A percentile compares a stretch with the other conserved stretches of the same genome.
Evolutionary conservation across 352 stramenopile genomes (phyloP).

Genomic region (Blastocystis sp.): DNA sequence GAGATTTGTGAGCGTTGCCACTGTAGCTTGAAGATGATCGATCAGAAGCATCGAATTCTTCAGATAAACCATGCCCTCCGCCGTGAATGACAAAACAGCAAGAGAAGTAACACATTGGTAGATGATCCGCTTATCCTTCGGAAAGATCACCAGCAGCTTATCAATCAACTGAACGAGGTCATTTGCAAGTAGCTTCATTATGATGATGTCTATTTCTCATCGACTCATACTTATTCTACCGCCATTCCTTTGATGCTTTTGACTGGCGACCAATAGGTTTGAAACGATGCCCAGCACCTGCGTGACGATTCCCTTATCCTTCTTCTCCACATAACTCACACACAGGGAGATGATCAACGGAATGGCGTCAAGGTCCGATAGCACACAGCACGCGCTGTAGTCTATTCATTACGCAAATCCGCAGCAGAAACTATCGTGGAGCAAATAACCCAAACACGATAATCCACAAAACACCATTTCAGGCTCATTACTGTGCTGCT

Average conservation of each 20-base stretch:
- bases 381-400: not conserved
- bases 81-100: conserved; percentile 17
- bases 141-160: conserved; percentile 63
- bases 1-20: not conserved
- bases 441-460: conserved; percentile 22
- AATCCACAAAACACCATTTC: conserved; percentile 49
- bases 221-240: not conserved
- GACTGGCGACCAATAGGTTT: not conserved
- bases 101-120: conserved; percentile 56
- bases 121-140: conserved; percentile 16
- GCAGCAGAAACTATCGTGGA: not conserved
- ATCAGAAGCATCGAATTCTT: conserved; percentile 25
- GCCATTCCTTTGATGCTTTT: not conserved
- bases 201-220: not conserved
- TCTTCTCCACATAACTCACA: conserved; percentile 50
- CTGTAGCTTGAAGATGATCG: conserved; percentile 4
- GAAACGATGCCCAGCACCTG: conserved; percentile 41
- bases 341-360: conserved; percentile 36
- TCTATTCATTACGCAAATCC: not conserved
- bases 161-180: conserved; percentile 35
- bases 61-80: conserved; percentile 50
- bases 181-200: conserved; percentile 25
- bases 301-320: conserved; percentile 50
- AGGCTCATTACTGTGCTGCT: conserved; percentile 20
- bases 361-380: conserved; percentile 7